Evolutionary conservation across 1,139 yeast species (phyloP), one percentile per base, ranked within the genome.

Genomic region (Yamadazyma dushanensis): DNA sequence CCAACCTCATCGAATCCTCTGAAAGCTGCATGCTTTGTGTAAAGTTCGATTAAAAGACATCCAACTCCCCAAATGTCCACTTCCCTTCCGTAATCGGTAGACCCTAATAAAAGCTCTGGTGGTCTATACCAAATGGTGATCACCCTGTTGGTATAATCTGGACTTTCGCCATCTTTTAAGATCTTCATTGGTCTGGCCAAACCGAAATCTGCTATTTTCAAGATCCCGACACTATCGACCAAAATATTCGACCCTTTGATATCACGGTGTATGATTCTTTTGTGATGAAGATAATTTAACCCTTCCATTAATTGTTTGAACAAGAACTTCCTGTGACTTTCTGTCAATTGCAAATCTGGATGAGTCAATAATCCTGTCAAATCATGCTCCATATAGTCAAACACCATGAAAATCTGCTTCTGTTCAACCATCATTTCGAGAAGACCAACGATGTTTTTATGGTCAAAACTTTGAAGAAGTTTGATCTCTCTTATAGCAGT

Each of bases 61-160:
- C 98, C 98, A 46, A 89, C 83, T 0, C 98, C 97, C 98, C 98
- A 92, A 45, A 89, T 82, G 58, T 92, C 98, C 9, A 92, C 94
- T 49, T 87, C 96, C 29, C 90, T 67, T 0, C 94, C 94, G 60
- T 92, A 92, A 41, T 81, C 82, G 0, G 97, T 90, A 0, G 95
- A 81, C 2, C 98, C 98, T 37, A 92, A 60, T 28, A 92, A 65
- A 29, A 92, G 72, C 59, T 92, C 98, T 0, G 98, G 98, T 1
- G 98, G 98, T 42, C 98, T 73, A 59, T 92, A 92, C 98, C 98
- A 92, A 29, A 92, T 68, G 0, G 98, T 92, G 31, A 92, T 92
- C 28, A 92, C 98, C 38, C 98, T 68, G 56, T 92, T 92, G 1
- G 98, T 90, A 59, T 90, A 92, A 50, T 85, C 86, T 2, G 84